Base-by-base conservation (phyloP, 2,329 filamentous ascomycete genomes). In the Monilinia polystroma region DNA sequence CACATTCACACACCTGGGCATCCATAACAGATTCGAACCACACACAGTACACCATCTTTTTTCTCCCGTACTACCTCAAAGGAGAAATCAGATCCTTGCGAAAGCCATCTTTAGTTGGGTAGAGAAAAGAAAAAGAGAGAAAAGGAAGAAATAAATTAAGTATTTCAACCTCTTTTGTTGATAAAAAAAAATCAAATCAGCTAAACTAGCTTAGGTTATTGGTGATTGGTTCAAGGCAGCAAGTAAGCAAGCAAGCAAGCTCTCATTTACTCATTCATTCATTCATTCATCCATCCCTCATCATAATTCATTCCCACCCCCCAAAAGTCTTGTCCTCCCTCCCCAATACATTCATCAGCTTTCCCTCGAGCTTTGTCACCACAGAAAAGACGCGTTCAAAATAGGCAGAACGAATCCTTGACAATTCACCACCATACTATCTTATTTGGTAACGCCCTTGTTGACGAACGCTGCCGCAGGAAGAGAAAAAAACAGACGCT, bases 401-500 rank as follows among this genome's bases (percentile, higher is more conserved):
- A 66, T 60, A 52, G 55, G 55, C 64, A 66, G 45, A 66, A 20
- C 55, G 47, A 59, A 62, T 41, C 64, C 64, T 52, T 66, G 55
- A 66, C 23, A 52, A 41, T 47, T 51, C 53, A 43, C 11, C 55
- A 51, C 49, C 6, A 47, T 20, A n/a, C 10, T 10, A n/a, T 26
- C 56, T 18, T 60, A 43, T 53, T 60, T 49, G 64, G 49, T 43
- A 52, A 52, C 26, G 57, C 64, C 64, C 64, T 66, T 60, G 64
- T 66, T 66, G n/a, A 66, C 64, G 38, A 66, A 59, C 63, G 58
- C 51, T 65, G 53, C 53, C 63, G 63, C 54, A 65, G 63, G 63
- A 60, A 60, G 26, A 58, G 52, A 52, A 64, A 59, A 43, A 52
- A 53, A 43, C 55, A 53, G 64, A 66, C 64, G 64, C 57, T 66